Evolutionary conservation across 164 flowering plant genomes (phyloP).

Genomic region (Tinospora cordifolia): DNA sequence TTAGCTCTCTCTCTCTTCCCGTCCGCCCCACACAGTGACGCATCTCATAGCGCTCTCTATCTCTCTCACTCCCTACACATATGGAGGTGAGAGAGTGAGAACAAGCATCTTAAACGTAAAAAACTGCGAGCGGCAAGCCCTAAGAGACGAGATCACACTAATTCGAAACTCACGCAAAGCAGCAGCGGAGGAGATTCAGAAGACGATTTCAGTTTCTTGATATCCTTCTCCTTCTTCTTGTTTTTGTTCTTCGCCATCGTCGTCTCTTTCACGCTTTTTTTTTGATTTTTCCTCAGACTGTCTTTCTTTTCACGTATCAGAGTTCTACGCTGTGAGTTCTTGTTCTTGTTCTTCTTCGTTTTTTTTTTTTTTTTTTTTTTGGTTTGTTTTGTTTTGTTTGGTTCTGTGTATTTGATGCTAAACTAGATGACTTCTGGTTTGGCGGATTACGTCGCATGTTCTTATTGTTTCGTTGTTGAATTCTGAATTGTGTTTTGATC

Average conservation of each 20-base stretch:
- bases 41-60: not conserved
- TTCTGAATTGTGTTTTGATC: not conserved
- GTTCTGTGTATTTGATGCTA: not conserved
- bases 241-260: too few species aligned
- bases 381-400: not conserved
- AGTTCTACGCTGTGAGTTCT: slow-evolving; percentile 3
- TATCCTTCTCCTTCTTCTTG: not conserved
- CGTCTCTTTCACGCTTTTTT: not conserved
- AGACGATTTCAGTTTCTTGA: not conserved
- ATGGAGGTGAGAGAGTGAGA: not conserved
- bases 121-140: not conserved
- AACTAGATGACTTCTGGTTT: not conserved
- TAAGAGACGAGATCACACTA: not conserved
- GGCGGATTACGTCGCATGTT: not conserved
- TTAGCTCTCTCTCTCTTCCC: not conserved
- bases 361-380: not conserved
- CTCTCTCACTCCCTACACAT: not conserved
- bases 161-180: not conserved
- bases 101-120: not conserved
- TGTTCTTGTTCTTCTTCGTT: not conserved
- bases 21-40: not conserved
- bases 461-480: not conserved
- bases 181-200: not conserved
- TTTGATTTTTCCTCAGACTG: not conserved
- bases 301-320: not conserved